Base-by-base conservation (phyloP, 108 stramenopile species). In the Cyclostephanos tholiformis region DNA sequence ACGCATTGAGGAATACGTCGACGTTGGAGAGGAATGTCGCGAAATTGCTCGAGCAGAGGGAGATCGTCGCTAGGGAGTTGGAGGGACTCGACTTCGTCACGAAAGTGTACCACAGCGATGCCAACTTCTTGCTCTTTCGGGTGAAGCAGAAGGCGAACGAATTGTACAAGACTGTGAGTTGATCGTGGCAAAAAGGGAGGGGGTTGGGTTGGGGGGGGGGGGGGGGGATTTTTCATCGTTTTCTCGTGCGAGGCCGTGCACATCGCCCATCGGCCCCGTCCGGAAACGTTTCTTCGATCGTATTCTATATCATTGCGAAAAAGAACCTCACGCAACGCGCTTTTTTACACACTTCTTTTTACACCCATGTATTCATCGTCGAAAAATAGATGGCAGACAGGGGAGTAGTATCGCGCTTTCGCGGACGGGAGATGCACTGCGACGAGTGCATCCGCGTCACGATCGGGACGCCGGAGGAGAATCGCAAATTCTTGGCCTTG, bases 381-480 rank as follows among this genome's bases (percentile, higher is more conserved):
- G n/a, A n/a, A n/a, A n/a, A n/a, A n/a, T 26, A 84, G 76, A 97
- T 98, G 97, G 98, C 98, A 20, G 93, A 97, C 57, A 72, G 72
- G 38, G 89, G 90, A 22, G 88, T 97, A 26, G 98, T 98, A 2
- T 91, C 89, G 41, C 90, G 97, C 29, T 98, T 86, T 82, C 92
- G 98, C 62, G 98, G 98, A 9, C 87, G 82, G 55, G 96, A 98
- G 76, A 72, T 94, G 76, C 96, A 97, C 69, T 98, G 97, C 72
- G 71, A 84, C 41, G 92, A 96, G 69, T 98, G 98, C 73, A 87
- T 98, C 48, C 91, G 98, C 46, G 87, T 96, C 2, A 97, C 97
- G 46, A 88, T 98, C 58, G 98, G 98, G 36, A 93, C 85, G 26
- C 65, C 74, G 5, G 91, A 91, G 65, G 96, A 98, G 72, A 98